A percentile compares a stretch with the other conserved stretches of the same genome.
Conservation (phyloP, 2,329 filamentous ascomycete species). For the Exserohilum rostratum region DNA sequence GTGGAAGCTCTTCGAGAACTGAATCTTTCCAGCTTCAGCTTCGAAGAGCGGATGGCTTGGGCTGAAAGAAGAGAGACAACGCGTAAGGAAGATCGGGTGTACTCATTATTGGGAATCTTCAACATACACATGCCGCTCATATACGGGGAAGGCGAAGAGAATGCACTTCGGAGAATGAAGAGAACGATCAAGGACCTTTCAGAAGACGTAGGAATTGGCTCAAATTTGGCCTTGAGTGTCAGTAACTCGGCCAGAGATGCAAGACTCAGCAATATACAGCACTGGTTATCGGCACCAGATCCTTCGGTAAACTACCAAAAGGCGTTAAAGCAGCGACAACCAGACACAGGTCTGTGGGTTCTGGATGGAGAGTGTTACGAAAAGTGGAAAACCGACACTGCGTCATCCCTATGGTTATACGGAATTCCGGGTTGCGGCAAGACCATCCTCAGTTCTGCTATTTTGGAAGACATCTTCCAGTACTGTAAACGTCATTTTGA, state of each 20-base stretch:
- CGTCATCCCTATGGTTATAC: slow-evolving; percentile 48
- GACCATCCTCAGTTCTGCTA: slow-evolving; percentile 48
- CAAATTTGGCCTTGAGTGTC: not conserved
- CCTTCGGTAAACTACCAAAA: slow-evolving; percentile 44
- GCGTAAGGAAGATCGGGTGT: slow-evolving; percentile 20
- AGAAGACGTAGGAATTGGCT: slow-evolving; percentile 16
- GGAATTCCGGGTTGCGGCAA: slow-evolving; percentile 53
- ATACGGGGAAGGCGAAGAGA: not conserved
- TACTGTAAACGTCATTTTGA: slow-evolving; percentile 15
- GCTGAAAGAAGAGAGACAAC: slow-evolving; percentile 19
- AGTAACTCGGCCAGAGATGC: not conserved
- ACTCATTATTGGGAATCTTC: not conserved
- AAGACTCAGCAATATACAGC: slow-evolving; percentile 16
- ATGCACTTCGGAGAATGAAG: not conserved
- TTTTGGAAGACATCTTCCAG: slow-evolving; percentile 40
- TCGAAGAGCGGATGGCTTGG: slow-evolving; percentile 22
- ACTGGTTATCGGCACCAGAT: slow-evolving; percentile 47
- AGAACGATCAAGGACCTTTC: not conserved
- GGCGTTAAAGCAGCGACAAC: slow-evolving; percentile 37
- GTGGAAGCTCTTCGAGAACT: slow-evolving; percentile 8
- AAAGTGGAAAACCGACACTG: slow-evolving; percentile 37
- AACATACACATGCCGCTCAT: not conserved
- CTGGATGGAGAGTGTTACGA: slow-evolving; percentile 33
- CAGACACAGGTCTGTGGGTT: slow-evolving; percentile 47
- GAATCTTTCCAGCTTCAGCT: slow-evolving; percentile 10